A percentile compares a stretch with the other conserved stretches of the same genome.
These are phyloP conservation scores for Hanseniaspora singularis DNA, from an alignment of 805 yeast genomes.

Conservation along the genomic window DNA sequence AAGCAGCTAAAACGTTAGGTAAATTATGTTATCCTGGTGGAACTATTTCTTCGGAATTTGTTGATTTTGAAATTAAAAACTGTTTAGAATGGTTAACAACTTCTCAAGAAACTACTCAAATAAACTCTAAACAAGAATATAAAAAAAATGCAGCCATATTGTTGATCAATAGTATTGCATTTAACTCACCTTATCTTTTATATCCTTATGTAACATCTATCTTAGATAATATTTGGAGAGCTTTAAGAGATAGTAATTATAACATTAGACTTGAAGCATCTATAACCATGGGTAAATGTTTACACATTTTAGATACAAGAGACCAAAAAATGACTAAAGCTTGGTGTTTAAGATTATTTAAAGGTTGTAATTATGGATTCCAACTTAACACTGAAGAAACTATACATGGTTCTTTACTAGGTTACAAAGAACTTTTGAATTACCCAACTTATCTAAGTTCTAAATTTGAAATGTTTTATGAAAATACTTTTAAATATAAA, in stretches of 20 bases:
- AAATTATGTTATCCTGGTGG: constrained; percentile 83
- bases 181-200: constrained; percentile 72
- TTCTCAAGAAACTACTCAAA: constrained; percentile 28
- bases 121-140: constrained; percentile 61
- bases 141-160: constrained; percentile 86
- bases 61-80: constrained; percentile 78
- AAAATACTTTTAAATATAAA: constrained; percentile 57
- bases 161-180: constrained; percentile 70
- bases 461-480: constrained; percentile 66
- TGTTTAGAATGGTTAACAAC: constrained; percentile 84
- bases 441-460: constrained; percentile 57
- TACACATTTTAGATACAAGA: constrained; percentile 66
- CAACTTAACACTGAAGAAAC: constrained; percentile 46
- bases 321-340: constrained; percentile 56
- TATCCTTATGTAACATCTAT: constrained; percentile 68
- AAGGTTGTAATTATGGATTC: constrained; percentile 53
- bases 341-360: constrained; percentile 64
- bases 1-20: constrained; percentile 80
- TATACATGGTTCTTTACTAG: constrained; percentile 78
- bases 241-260: constrained; percentile 65
- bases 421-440: constrained; percentile 63
- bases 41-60: constrained; percentile 79
- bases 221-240: constrained; percentile 75
- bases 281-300: constrained; percentile 60
- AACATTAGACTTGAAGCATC: constrained; percentile 77